Base-by-base conservation (phyloP, 306 rosid species). In the Dicorynia guianensis region DNA sequence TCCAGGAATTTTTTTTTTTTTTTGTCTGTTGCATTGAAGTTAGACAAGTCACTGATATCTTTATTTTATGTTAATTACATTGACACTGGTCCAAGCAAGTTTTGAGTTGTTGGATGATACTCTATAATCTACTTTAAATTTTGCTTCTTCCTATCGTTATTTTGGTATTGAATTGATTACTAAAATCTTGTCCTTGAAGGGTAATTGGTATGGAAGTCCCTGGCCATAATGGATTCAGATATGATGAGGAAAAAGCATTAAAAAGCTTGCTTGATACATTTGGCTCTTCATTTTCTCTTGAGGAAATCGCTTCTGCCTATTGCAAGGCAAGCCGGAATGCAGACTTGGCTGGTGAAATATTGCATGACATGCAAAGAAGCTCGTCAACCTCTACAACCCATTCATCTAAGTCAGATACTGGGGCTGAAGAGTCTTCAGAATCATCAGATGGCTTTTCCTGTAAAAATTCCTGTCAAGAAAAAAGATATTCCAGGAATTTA, bases 231-330 rank as follows among this genome's bases (percentile, higher is more conserved):
- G 53, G 56, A 38, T 76, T 79, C 11, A 72, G 11, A 5, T 76
- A 11, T 20, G 81, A 69, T 5, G 91, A 92, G 77, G 97, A 92
- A 15, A 71, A 72, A 50, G 89, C 81, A 36, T 81, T 95, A 53
- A 85, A 42, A 49, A 78, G 76, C 72, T 76, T 95, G 87, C 86
- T 90, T 14, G 97, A 92, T 53, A 86, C 87, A 3, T 92, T 95
- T 74, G 93, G 93, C 48, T 49, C 84, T 4, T 52, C 85, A 17
- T 94, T 86, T 75, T 80, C 93, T 34, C 83, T 90, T 20, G 83
- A 88, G 0, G 86, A 94, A 72, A 90, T 94, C 76, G 95, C 98
- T 77, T 79, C 89, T 72, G 97, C 97, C 17, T 92, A 82, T 74
- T 75, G 87, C 80, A 85, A 86, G 85, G 93, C 97, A 4, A 85